Evolutionary conservation across 805 yeast species (phyloP).

Genomic region (Saturnispora serradocipensis): DNA sequence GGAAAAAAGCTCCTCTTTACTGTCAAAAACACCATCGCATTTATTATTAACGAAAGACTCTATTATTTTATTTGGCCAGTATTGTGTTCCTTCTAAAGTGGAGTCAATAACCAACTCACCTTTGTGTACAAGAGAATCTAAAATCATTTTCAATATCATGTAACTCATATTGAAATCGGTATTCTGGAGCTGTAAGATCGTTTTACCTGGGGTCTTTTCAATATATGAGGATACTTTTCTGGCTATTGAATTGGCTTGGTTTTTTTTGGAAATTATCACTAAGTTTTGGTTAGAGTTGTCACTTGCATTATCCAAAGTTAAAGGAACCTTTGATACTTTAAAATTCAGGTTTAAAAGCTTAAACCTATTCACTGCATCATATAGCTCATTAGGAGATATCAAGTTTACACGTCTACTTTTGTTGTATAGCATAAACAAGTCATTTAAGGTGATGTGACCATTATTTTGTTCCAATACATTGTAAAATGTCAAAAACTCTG

Average conservation of each 20-base stretch:
- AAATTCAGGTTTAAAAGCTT: conserved; percentile 17
- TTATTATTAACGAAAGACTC: neutral
- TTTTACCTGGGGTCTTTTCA: conserved; percentile 18
- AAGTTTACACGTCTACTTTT: conserved; percentile 57
- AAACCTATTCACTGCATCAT: conserved; percentile 50
- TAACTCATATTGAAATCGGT: conserved; percentile 22
- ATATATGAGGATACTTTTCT: conserved; percentile 17
- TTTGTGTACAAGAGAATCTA: conserved; percentile 17
- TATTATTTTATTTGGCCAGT: conserved; percentile 23
- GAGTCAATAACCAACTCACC: conserved; percentile 25
- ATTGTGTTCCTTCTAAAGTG: conserved; percentile 23
- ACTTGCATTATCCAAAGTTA: conserved; percentile 15
- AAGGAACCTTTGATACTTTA: conserved; percentile 38
- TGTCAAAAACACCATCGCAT: neutral
- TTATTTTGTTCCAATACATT: conserved; percentile 40
- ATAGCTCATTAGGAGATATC: conserved; percentile 61
- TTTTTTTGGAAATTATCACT: conserved; percentile 22
- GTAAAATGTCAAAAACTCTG: conserved; percentile 51
- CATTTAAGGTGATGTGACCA: conserved; percentile 53
- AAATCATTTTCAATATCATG: conserved; percentile 22
- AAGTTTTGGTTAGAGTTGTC: conserved; percentile 7
- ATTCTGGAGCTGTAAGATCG: conserved; percentile 24
- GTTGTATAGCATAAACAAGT: conserved; percentile 55
- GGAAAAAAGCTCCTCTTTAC: neutral
- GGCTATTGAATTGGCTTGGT: conserved; percentile 18